Percentiles rank a stretch among this genome's conserved stretches.
These are phyloP conservation scores for Pseudoperonospora humuli DNA, from an alignment of 352 stramenopile species.

Conservation along the genomic window DNA sequence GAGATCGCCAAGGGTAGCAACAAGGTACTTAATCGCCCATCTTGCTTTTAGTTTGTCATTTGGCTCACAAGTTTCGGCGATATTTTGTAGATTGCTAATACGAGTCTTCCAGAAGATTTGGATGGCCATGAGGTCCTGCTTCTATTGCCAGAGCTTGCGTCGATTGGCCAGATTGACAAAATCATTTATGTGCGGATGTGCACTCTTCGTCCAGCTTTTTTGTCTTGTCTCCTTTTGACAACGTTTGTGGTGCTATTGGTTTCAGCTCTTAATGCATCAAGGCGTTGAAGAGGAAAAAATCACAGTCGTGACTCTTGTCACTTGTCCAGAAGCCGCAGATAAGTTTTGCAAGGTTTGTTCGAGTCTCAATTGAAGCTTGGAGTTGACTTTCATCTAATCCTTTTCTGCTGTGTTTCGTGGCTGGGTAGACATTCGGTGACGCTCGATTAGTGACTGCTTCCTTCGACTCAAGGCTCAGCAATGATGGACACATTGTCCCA, in stretches of 20 bases:
- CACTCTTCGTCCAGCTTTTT: neutral
- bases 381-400: neutral
- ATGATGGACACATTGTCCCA: slow-evolving; percentile 54
- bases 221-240: slow-evolving; percentile 1
- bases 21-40: slow-evolving; percentile 38
- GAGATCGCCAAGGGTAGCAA: slow-evolving; percentile 30
- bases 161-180: slow-evolving; percentile 60
- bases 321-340: slow-evolving; percentile 69
- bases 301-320: slow-evolving; percentile 73
- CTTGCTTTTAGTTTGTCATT: no score
- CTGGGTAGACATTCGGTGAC: slow-evolving; percentile 49
- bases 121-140: slow-evolving; percentile 63
- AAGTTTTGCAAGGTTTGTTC: slow-evolving; percentile 61
- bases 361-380: neutral
- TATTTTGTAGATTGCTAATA: slow-evolving; percentile 32
- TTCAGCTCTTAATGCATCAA: slow-evolving; percentile 57
- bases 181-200: slow-evolving; percentile 50
- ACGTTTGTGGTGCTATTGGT: slow-evolving; percentile 1
- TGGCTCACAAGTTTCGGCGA: neutral
- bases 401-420: neutral
- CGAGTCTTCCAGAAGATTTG: slow-evolving; percentile 50
- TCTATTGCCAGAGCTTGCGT: slow-evolving; percentile 55
- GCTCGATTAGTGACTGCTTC: slow-evolving; percentile 70
- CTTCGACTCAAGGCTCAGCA: slow-evolving; percentile 56
- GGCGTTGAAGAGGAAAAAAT: slow-evolving; percentile 73